Conservation (phyloP, 225 moss, liverwort and hornwort species). For the Asterella californica region DNA sequence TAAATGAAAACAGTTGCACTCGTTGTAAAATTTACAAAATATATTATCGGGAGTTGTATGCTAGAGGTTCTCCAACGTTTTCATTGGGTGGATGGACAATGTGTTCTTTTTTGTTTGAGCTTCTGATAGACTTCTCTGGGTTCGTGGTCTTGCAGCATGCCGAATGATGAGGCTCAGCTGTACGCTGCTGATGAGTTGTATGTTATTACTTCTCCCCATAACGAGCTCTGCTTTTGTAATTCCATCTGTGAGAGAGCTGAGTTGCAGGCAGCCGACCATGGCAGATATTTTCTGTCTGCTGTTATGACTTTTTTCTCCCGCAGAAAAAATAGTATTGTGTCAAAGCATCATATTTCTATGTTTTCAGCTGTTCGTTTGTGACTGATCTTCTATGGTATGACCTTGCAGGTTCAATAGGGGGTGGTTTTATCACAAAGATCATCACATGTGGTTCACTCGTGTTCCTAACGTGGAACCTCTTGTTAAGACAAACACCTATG, state of each 20-base stretch:
- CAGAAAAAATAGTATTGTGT: too few relatives aligned
- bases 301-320: too few relatives aligned
- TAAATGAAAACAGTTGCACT: background rate
- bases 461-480: constrained; percentile 79
- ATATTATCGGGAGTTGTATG: background rate
- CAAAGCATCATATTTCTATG: too few relatives aligned
- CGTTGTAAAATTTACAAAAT: background rate
- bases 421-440: constrained; percentile 95
- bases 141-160: constrained; percentile 71
- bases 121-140: background rate
- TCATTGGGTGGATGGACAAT: background rate
- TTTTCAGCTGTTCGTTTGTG: background rate
- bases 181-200: constrained; percentile 97
- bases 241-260: background rate
- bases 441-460: constrained; percentile 81
- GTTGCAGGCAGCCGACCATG: background rate
- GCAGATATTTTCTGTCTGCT: background rate
- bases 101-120: background rate
- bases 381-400: background rate
- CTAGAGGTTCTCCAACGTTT: background rate
- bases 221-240: background rate
- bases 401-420: constrained; percentile 74
- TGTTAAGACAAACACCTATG: constrained; percentile 68
- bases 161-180: constrained; percentile 91
- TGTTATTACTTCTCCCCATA: constrained; percentile 17